These are phyloP conservation scores for Fusarium denticulatum DNA, from an alignment of 2,329 filamentous ascomycete species.

Conservation along the genomic window DNA sequence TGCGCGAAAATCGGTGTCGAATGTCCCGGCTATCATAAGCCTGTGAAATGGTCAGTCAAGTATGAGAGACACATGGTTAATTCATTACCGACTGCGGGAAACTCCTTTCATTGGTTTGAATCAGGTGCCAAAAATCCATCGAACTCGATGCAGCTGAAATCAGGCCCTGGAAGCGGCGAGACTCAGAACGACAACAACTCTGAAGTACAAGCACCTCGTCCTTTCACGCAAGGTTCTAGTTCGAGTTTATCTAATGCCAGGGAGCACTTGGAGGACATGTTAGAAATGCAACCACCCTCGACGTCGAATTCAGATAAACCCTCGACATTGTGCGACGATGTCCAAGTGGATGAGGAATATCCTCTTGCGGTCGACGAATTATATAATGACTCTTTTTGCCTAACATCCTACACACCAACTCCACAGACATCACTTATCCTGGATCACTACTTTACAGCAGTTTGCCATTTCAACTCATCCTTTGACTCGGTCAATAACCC, in stretches of 20 bases:
- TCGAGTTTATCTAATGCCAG: too few species aligned
- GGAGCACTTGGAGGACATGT: background rate
- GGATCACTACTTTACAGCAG: constrained; percentile 19
- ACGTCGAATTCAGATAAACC: background rate
- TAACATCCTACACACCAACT: background rate
- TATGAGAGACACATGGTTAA: constrained; percentile 1
- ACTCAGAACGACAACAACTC: background rate
- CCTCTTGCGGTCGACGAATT: background rate
- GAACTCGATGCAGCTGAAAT: background rate
- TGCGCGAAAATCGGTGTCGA: constrained; percentile 15
- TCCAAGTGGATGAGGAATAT: background rate
- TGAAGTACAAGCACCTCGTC: background rate
- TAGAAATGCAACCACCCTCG: background rate
- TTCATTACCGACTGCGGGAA: fast-evolving
- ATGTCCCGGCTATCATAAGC: constrained; percentile 26
- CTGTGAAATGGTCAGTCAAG: constrained; percentile 27
- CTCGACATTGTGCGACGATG: background rate
- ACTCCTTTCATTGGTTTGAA: background rate
- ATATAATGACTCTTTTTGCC: background rate
- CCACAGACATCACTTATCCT: constrained; percentile 10
- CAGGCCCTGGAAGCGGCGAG: background rate
- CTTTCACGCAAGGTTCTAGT: background rate
- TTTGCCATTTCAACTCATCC: constrained; percentile 23
- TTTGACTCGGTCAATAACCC: constrained; percentile 24
- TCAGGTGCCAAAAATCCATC: background rate